Base-by-base conservation (phyloP, 2,329 filamentous ascomycete species). In the Pseudogymnoascus sp. region DNA sequence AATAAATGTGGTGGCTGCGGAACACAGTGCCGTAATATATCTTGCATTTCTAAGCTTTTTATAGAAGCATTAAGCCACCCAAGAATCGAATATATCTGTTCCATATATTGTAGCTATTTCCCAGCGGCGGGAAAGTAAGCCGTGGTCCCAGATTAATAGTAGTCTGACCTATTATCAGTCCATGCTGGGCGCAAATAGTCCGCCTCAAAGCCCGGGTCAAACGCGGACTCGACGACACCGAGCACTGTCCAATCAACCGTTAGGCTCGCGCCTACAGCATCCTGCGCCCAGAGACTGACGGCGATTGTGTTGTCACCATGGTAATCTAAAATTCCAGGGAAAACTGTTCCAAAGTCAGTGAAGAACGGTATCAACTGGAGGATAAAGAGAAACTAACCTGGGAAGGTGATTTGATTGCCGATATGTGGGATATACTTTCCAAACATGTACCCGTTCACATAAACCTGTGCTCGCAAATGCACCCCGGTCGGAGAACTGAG, bases 361-460 rank as follows among this genome's bases (percentile, higher is more conserved):
- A 17, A 33, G 13, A 26, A 26, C 1, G 2, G 23, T 4, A 26
- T 26, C 23, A 4, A 26, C 4, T 26, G 23, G 3, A 26, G 23
- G 15, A 26, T 50, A n/a, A 38, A 26, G 10, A 31, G 23, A 17
- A 0, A 65, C 67, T 56, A 44, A 67, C 68, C 68, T 0, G 85
- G 84, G 68, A 84, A 88, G 15, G 78, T 75, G 15, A 81, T 76
- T 73, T 88, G 84, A 56, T 85, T 82, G 0, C 85, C 85, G 40
- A 88, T 83, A 60, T 82, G 79, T 0, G 84, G 83, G 64, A 82
- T 81, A 68, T 81, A 87, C 7, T 82, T 78, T 1, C 82, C 84
- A 67, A 85, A 87, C 69, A 87, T 84, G 68, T 87, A 88, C 0
- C 85, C 85, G 63, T 88, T 88, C n/a, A 87, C 79, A 63, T 84